A percentile compares a stretch with the other conserved stretches of the same genome.
Evolutionary conservation across 345 rosid genomes (phyloP).

Genomic region (Acer saccharum): DNA sequence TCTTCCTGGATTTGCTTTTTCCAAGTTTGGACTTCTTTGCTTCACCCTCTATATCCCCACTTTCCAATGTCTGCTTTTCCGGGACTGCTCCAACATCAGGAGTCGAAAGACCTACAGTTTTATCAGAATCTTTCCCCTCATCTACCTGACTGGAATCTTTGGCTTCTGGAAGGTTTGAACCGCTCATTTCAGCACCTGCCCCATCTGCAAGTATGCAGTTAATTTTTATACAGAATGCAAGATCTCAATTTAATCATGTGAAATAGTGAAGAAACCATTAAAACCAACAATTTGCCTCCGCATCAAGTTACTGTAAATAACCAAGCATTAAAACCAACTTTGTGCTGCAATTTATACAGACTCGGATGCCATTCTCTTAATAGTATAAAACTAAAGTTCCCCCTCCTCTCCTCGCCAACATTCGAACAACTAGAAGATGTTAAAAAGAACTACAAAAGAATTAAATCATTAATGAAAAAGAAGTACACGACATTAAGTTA

Average conservation of each 20-base stretch:
- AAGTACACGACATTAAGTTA: background rate
- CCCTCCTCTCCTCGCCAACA: too few species aligned
- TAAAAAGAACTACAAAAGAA: background rate
- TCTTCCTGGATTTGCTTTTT: slow-evolving; percentile 36
- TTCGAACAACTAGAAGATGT: too few species aligned
- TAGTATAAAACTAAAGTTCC: too few species aligned
- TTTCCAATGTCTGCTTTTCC: slow-evolving; percentile 27
- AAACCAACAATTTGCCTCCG: background rate
- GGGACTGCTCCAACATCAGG: slow-evolving; percentile 25
- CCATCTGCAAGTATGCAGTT: slow-evolving; percentile 35
- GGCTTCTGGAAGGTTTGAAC: slow-evolving; percentile 35
- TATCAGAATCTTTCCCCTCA: slow-evolving; percentile 30
- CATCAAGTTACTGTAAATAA: background rate
- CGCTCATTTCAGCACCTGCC: slow-evolving; percentile 23
- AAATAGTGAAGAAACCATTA: background rate
- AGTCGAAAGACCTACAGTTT: slow-evolving; percentile 19
- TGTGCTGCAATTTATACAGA: too few species aligned
- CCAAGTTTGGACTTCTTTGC: slow-evolving; percentile 22
- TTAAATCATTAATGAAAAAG: background rate
- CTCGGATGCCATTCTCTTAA: too few species aligned
- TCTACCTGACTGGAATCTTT: slow-evolving; percentile 32
- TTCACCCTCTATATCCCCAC: slow-evolving; percentile 29
- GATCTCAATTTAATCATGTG: background rate
- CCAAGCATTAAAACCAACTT: background rate
- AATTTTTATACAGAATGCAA: slow-evolving; percentile 12